phyloP scores from a whole-genome alignment of 306 rosid species.

The Fragaria vesca region DNA sequence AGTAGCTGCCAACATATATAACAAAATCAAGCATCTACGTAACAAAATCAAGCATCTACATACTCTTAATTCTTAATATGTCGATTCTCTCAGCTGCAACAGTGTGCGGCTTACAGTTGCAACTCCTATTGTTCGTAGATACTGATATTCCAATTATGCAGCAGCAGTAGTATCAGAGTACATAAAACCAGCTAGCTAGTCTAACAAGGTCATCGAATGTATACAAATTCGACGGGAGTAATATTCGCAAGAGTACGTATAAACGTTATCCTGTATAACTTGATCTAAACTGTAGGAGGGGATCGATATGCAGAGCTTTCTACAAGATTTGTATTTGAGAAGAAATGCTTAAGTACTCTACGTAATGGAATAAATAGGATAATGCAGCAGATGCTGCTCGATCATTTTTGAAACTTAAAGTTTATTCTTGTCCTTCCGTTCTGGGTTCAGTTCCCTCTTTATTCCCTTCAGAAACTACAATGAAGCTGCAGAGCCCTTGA shows the following conservation, averaged over 20 bases:
- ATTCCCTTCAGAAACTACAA: slow-evolving; percentile 59
- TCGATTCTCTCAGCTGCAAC: slow-evolving; percentile 2
- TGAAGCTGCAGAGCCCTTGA: slow-evolving; percentile 41
- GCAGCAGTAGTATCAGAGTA: not conserved
- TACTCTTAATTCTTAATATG: not conserved
- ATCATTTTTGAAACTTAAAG: slow-evolving; percentile 36
- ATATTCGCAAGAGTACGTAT: not conserved
- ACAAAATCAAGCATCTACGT: not conserved
- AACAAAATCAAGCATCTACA: not conserved
- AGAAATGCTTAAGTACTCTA: not conserved
- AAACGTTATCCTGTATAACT: not conserved
- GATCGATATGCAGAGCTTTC: not conserved
- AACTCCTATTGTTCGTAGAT: not conserved
- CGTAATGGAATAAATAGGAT: not conserved
- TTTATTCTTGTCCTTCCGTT: slow-evolving; percentile 83
- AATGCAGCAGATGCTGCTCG: slow-evolving; percentile 13
- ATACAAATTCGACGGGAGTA: not conserved
- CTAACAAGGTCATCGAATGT: not conserved
- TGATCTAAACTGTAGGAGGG: not conserved
- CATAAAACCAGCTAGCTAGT: slow-evolving; percentile 3
- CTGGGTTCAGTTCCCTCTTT: slow-evolving; percentile 36
- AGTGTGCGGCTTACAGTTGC: not conserved
- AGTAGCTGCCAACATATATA: not conserved
- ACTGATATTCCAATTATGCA: not conserved
- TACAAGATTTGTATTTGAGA: not conserved